These are phyloP conservation scores for Lignosus rhinocerotis DNA, from an alignment of 1,284 basidiomycete species.

Conservation along the genomic window DNA sequence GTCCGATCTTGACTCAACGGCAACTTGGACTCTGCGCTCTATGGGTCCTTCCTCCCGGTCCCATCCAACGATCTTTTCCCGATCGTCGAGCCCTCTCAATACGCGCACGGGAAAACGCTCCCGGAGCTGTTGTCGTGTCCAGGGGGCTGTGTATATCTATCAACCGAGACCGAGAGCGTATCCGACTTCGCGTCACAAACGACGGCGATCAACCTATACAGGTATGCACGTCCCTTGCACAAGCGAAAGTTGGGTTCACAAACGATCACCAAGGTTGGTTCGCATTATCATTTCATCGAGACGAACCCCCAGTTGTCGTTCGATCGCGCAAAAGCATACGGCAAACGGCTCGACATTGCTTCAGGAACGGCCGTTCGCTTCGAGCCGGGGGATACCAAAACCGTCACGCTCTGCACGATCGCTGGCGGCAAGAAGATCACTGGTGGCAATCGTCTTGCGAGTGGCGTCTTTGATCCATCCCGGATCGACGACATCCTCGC, in stretches of 20 bases:
- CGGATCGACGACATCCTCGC: conserved; percentile 50
- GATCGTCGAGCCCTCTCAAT: conserved; percentile 45
- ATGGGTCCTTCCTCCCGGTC: conserved; percentile 89
- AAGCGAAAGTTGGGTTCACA: neutral
- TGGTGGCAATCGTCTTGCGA: conserved; percentile 81
- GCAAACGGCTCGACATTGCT: conserved; percentile 88
- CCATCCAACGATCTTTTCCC: conserved; percentile 73
- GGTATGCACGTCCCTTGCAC: conserved; percentile 40
- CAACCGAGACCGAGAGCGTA: conserved; percentile 71
- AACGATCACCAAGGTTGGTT: conserved; percentile 68
- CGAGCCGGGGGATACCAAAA: conserved; percentile 90
- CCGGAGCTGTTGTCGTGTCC: conserved; percentile 72
- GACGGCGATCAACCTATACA: conserved; percentile 95
- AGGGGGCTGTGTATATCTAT: conserved; percentile 71
- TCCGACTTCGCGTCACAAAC: conserved; percentile 84
- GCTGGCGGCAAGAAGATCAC: conserved; percentile 72
- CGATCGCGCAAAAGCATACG: conserved; percentile 80
- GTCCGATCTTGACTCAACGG: conserved; percentile 89
- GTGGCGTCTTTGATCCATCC: conserved; percentile 51
- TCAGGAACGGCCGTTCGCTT: conserved; percentile 96
- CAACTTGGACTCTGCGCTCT: conserved; percentile 80
- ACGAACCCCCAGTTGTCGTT: conserved; percentile 84
- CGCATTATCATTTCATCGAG: conserved; percentile 94
- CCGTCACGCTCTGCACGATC: conserved; percentile 81
- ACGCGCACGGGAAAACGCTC: conserved; percentile 54